These are phyloP conservation scores for Amanita pallidorosea DNA, from an alignment of 768 basidiomycete genomes.

Conservation along the genomic window DNA sequence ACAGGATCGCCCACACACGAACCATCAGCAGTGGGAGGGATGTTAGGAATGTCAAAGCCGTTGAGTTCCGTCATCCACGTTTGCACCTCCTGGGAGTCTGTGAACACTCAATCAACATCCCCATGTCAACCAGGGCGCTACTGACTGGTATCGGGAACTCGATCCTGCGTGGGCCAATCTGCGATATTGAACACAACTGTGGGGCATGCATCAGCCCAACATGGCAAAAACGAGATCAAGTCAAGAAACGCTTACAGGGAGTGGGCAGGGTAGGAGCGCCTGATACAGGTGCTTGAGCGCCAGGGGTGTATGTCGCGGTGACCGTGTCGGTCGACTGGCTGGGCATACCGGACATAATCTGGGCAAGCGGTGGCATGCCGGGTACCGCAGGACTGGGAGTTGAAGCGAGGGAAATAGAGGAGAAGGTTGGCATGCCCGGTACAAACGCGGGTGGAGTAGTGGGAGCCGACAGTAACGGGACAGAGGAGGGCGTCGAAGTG, in stretches of 20 bases:
- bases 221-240: neutral
- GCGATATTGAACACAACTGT: conserved; percentile 34
- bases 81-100: conserved; percentile 52
- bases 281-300: conserved; percentile 48
- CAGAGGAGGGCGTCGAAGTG: neutral
- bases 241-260: conserved; percentile 31
- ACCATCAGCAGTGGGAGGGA: conserved; percentile 56
- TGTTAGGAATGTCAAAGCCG: conserved; percentile 55
- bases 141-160: conserved; percentile 47
- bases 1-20: conserved; percentile 51
- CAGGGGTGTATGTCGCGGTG: conserved; percentile 15
- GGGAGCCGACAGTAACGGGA: neutral
- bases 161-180: conserved; percentile 57
- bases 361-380: conserved; percentile 1
- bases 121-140: conserved; percentile 2
- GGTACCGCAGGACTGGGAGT: neutral
- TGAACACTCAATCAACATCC: neutral
- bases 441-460: neutral
- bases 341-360: conserved; percentile 4
- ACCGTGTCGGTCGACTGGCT: neutral
- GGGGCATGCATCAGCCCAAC: neutral
- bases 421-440: neutral
- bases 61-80: conserved; percentile 72
- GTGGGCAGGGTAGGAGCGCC: conserved; percentile 62
- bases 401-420: neutral